Base-by-base conservation (phyloP, 306 rosid species). In the Lithocarpus polystachyus region DNA sequence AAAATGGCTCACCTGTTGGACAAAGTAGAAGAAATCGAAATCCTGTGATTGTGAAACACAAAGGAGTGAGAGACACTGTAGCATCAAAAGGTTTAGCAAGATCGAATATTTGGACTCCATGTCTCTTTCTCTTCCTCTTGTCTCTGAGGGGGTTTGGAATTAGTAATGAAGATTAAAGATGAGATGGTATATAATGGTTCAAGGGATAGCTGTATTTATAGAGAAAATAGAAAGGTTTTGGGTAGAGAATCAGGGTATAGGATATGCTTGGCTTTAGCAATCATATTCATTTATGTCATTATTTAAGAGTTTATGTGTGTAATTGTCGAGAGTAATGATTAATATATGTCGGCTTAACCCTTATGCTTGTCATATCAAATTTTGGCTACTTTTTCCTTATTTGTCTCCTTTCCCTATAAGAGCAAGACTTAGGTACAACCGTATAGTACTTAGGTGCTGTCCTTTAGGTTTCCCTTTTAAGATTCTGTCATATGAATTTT, bases 21-120 rank as follows among this genome's bases (percentile, higher is more conserved):
- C 97, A 77, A 92, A 92, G 89, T 91, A 91, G 88, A 89, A 89
- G 92, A 91, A 91, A 88, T 91, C 94, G 68, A 91, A 91, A 5
- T 85, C 86, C 56, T 80, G 83, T 14, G 94, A 84, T 2, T 0
- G 3, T 40, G 45, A 40, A 59, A 84, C 84, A 55, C 88, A 87
- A 33, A 80, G 74, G 61, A 85, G 77, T 24, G 90, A 82, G 5
- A 88, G 87, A 81, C 54, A 55, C 53, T 86, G 91, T 19, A 89
- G 73, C 3, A 90, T 71, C 53, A 90, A 72, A 80, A 92, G 82
- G 45, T 74, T 87, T 61, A 72, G 72, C 78, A 84, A 74, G 35
- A 80, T 28, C 20, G 76, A 75, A 37, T 26, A 22, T 73, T 35
- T 69, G 70, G 64, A 77, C 77, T 80, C 86, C 94, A 83, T 90